Evolutionary conservation across 192 early-diverging fungal species (phyloP), one percentile per base, ranked within the genome.

Genomic region (Coemansia sp.): DNA sequence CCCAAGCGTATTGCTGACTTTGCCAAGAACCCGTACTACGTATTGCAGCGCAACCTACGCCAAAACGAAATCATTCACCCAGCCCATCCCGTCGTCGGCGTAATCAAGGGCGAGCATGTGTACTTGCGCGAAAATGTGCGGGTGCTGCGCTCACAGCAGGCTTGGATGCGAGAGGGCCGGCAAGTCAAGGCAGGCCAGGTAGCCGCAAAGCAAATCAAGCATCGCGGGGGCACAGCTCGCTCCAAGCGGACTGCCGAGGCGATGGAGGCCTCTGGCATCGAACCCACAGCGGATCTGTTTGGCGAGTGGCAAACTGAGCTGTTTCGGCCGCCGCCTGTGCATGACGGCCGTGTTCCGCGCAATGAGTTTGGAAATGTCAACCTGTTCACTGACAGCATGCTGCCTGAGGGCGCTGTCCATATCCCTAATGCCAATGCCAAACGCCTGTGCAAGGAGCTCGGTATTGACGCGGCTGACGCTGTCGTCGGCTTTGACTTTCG

Each of bases 281-380:
- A 63, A 43, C 65, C 58, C 15, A 61, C 61, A 0, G 20, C 47
- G 3, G 68, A 57, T 46, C 79, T 94, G 34, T 97, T 87, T 75
- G 97, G 91, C 38, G 89, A 91, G 64, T 97, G 95, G 95, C 95
- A 98, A 79, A 97, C 95, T 11, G 85, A 87, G 40, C 66, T 73
- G 16, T 92, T 90, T 74, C 61, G 75, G 27, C 80, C 94, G 0
- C 80, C 85, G 46, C 86, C 87, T 38, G 83, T 96, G 11, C 71
- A 83, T 10, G 78, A 93, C 27, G 95, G 95, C 10, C 87, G 74
- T 31, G 90, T 98, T 16, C 93, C 95, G 9, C 85, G 89, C 53
- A 95, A 95, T 76, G 63, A 74, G 10, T 97, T 89, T 79, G 95
- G 95, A 9, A 88, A 92, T 70, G 79, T 97, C 41, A 94, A 98